Evolutionary conservation across 1,284 basidiomycete genomes (phyloP), one percentile per base, ranked within the genome.

Genomic region (Psilocybe mexicana): DNA sequence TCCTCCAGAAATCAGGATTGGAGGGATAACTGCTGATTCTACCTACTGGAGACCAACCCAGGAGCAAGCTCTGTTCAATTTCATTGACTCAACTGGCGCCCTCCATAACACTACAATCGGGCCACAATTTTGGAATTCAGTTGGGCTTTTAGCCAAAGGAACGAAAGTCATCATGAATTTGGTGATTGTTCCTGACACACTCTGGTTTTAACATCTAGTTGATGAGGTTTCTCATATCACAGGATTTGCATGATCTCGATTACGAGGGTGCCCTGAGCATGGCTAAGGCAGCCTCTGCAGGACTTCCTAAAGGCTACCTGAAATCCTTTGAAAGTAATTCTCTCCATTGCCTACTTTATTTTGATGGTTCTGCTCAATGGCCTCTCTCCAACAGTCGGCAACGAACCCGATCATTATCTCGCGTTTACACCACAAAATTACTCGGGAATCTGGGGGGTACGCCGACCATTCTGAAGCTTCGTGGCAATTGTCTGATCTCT

Each of bases 1-100:
- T 12, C 70, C 80, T 26, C 70, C 76, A 7, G 74, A 81, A 67
- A 66, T 82, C 14, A 72, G 80, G 8, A 79, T 81, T 25, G 80
- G 79, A 23, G 80, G 80, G 0, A 80, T 81, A 53, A 81, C 79
- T 0, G 80, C 80, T 7, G 79, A 82, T 61, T 80, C 79, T 18
- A 79, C 80, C 1, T 77, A 75, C 48, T 81, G 79, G 79, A 64
- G 79, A 54, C 68, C 74, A 0, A 69, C 70, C 11, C 73, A 76
- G 42, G 69, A 73, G 38, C 65, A 66, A 3, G 71, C 76, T 6
- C 63, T 80, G 49, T 75, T 72, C 65, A 82, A 81, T 61, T 79
- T 76, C 56, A 71, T 81, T 36, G 75, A 76, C 45, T 62, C 63
- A 14, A 67, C 61, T 6, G 79, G 79, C 12, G 74, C 71, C 5